Evolutionary conservation across 257 asterid species (phyloP), one percentile per base, ranked within the genome.

Genomic region (Capsicum pubescens): DNA sequence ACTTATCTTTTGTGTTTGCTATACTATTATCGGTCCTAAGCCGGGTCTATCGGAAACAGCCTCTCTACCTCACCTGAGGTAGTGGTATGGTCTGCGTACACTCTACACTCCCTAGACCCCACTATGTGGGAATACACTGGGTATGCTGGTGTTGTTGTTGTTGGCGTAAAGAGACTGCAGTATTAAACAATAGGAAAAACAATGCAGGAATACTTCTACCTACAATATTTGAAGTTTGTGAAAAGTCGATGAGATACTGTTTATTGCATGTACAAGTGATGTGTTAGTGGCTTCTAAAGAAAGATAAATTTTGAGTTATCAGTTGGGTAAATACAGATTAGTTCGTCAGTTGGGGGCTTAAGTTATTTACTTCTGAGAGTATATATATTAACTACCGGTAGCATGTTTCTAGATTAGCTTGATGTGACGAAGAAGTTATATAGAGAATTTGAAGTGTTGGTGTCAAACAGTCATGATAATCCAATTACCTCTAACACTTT

Each of bases 131-230:
- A 26, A 26, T 26, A 26, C 2, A 26, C 32, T 26, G 32, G 32
- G 32, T 26, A 26, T 26, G 32, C 1, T 26, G 32, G 1, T 26
- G 32, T 26, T 26, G 32, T 26, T 26, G 32, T 26, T 26, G 32
- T 26, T 26, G 32, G 32, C 32, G 32, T 26, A 74, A 68, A 50
- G 81, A 19, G 81, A 74, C 61, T 26, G 59, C 61, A 26, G 57
- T 50, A 74, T 10, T 61, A 52, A 74, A 74, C 13, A 50, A 50
- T 74, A 21, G 36, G 13, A 74, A 54, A 50, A 54, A 26, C 32
- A 74, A 74, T 74, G 61, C 81, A 74, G 36, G 44, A 74, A 32
- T 19, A 50, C 81, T 50, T 74, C 81, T 50, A 50, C 44, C 17
- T 74, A 74, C 81, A 52, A 74, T 50, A 50, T 13, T 50, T 72